Evolutionary conservation across 768 basidiomycete genomes (phyloP).

Genomic region (Boletus rex-veris): DNA sequence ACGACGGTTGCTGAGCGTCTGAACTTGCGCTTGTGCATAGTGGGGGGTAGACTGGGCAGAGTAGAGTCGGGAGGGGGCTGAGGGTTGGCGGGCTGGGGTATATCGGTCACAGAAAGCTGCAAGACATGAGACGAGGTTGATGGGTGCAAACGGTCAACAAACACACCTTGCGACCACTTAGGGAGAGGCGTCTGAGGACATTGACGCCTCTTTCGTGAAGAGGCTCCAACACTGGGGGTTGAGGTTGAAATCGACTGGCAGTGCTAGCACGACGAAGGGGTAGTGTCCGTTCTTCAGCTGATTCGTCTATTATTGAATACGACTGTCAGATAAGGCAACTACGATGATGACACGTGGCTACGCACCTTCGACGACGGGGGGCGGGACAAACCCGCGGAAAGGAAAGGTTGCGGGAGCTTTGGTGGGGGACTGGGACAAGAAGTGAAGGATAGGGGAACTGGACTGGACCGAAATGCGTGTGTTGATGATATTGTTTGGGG

Average conservation of each 20-base stretch:
- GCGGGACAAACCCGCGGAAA: conserved; percentile 49
- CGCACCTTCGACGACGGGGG: conserved; percentile 63
- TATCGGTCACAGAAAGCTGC: conserved; percentile 13
- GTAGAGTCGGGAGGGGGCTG: conserved; percentile 52
- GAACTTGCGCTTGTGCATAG: conserved; percentile 29
- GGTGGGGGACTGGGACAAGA: conserved; percentile 57
- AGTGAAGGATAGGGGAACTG: conserved; percentile 70
- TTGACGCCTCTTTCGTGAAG: conserved; percentile 66
- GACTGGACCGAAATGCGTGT: conserved; percentile 51
- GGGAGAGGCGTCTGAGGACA: conserved; percentile 70
- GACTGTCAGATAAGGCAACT: background rate
- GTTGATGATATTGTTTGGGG: conserved; percentile 42
- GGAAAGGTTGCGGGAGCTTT: conserved; percentile 56
- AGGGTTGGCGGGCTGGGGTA: conserved; percentile 32
- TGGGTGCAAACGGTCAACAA: background rate
- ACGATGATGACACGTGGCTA: conserved; percentile 4
- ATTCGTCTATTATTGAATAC: conserved; percentile 37
- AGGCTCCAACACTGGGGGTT: conserved; percentile 41
- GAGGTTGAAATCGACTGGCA: conserved; percentile 49
- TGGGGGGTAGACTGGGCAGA: conserved; percentile 30
- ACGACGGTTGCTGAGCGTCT: conserved; percentile 60
- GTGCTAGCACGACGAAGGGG: conserved; percentile 58
- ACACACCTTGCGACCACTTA: conserved; percentile 61
- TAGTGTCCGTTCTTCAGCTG: conserved; percentile 40
- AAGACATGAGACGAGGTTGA: background rate